Conservation (phyloP, 495 filamentous ascomycete species). For the Lophiostoma macrostomum region DNA sequence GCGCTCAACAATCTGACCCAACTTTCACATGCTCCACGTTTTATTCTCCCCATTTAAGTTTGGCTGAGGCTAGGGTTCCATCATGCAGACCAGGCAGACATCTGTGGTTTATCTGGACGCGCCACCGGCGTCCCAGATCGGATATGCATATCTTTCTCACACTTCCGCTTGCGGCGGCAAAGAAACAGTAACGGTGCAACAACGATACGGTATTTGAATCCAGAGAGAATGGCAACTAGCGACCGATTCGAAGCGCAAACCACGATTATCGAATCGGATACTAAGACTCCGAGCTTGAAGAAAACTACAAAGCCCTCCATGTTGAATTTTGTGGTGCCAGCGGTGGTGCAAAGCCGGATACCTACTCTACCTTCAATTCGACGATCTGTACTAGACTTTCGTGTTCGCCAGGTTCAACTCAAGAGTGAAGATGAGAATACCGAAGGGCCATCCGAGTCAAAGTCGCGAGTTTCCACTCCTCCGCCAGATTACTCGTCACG, state of each 20-base stretch:
- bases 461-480: too few species aligned
- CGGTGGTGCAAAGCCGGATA: slow-evolving; percentile 31
- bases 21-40: slow-evolving; percentile 10
- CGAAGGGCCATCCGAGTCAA: too few species aligned
- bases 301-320: slow-evolving; percentile 14
- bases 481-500: slow-evolving; percentile 31
- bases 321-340: slow-evolving; percentile 33
- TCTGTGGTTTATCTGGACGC: not conserved
- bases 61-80: not conserved
- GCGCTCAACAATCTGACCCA: slow-evolving; percentile 13
- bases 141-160: not conserved
- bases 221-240: too few species aligned
- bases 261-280: not conserved
- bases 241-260: too few species aligned
- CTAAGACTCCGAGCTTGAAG: not conserved
- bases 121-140: not conserved
- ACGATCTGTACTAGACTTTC: slow-evolving; percentile 20
- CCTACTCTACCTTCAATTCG: slow-evolving; percentile 31
- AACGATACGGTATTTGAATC: too few species aligned
- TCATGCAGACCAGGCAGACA: slow-evolving; percentile 1
- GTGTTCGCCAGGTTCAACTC: not conserved
- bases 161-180: slow-evolving; percentile 3
- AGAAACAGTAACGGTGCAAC: not conserved
- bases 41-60: not conserved
- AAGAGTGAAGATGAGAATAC: slow-evolving; percentile 1